Evolutionary conservation across 805 yeast species (phyloP), one percentile per base, ranked within the genome.

Genomic region (Barnettozyma populi): DNA sequence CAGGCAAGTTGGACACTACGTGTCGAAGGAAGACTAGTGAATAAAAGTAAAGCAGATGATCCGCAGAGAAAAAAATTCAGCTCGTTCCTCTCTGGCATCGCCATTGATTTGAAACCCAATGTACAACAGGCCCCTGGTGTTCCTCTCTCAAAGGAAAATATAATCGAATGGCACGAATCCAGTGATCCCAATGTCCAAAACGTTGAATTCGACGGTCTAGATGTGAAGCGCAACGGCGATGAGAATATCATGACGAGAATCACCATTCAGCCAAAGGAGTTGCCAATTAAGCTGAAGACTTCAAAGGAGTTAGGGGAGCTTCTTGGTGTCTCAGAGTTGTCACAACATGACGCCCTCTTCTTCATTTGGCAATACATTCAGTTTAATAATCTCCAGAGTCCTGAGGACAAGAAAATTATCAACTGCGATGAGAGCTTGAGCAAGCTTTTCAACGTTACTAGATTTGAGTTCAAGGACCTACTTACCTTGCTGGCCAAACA

Each of bases 141-240:
- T 16, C 38, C 50, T 7, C 48, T 46, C 9, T 51, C 53, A 7
- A 53, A 52, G 43, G 69, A 68, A 18, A 58, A 69, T 23, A 64
- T 85, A 13, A 79, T 92, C 39, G 97, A 94, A 65, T 94, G 99
- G 99, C 90, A 90, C 65, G 90, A 84, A 55, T 51, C 54, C 18
- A 48, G 46, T 2, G 84, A 82, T 49, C 66, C 74, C 5, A 65
- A 66, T 36, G 62, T 66, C 48, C 63, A 71, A 14, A 43, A 57
- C 52, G 76, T 75, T 0, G 79, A 81, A 45, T 92, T 92, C 63
- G 98, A 94, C 65, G 97, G 95, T 1, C 68, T 94, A 48, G 97
- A 90, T 61, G 78, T 94, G 47, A 85, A 85, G 59, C 79, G 99
- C 58, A 70, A 76, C 16, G 98, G 98, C 2, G 68, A 72, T 21